Conservation (phyloP, 371 early-diverging fungal genomes). For the Mucor piriformis region DNA sequence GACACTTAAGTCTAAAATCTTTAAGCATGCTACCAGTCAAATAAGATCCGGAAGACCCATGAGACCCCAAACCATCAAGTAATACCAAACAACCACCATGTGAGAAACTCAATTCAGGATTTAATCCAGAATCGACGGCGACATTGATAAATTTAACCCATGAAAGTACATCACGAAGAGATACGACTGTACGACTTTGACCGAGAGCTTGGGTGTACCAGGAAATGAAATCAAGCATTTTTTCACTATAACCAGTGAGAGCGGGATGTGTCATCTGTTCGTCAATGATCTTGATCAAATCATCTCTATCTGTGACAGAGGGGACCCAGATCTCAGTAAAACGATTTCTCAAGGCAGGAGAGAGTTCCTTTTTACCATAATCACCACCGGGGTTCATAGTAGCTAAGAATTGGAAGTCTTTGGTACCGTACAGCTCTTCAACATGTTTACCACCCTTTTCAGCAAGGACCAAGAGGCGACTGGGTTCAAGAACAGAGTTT, state of each 20-base stretch:
- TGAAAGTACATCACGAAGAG: constrained; percentile 90
- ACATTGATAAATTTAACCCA: constrained; percentile 88
- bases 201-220: constrained; percentile 62
- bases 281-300: constrained; percentile 78
- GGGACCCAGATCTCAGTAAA: constrained; percentile 99
- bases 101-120: constrained; percentile 63
- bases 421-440: constrained; percentile 72
- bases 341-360: constrained; percentile 99
- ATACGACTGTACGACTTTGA: constrained; percentile 59
- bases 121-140: constrained; percentile 41
- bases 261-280: constrained; percentile 61
- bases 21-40: constrained; percentile 50
- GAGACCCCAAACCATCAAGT: constrained; percentile 93
- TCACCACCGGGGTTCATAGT: constrained; percentile 99
- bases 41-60: constrained; percentile 78
- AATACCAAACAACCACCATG: constrained; percentile 94
- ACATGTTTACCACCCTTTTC: constrained; percentile 86
- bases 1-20: constrained; percentile 59
- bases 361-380: constrained; percentile 99
- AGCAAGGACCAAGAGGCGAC: constrained; percentile 88
- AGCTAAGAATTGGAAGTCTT: constrained; percentile 94
- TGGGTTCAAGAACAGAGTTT: constrained; percentile 97
- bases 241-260: constrained; percentile 39
- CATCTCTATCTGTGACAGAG: constrained; percentile 77
- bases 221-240: constrained; percentile 58